Evolutionary conservation across 495 filamentous ascomycete genomes (phyloP), one percentile per base, ranked within the genome.

Genomic region (Penicillium salamii): DNA sequence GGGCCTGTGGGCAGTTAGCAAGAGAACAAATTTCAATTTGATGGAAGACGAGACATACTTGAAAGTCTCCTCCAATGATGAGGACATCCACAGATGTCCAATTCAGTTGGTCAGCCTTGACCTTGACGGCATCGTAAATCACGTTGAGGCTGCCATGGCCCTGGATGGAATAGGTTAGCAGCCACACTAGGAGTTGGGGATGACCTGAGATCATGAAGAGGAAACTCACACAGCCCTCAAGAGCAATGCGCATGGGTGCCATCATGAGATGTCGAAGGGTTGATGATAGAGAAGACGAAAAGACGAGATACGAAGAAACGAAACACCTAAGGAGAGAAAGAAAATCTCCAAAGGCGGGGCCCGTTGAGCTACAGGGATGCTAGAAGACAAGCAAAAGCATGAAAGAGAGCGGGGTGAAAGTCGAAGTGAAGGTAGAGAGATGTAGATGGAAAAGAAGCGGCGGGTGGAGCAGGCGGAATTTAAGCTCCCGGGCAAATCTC

Each of bases 21-120:
- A 20, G n/a, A n/a, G n/a, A n/a, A n/a, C n/a, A 19, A 20, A 34
- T 11, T 11, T 42, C 19, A n/a, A 14, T 6, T 24, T 33, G 21
- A n/a, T 13, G 21, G 15, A 24, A 47, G 17, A 13, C 46, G 21
- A 23, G 17, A 54, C 53, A 33, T 71, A 88, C 87, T 72, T 97
- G 86, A 46, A 96, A 96, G 60, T 96, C 91, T 13, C 91, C 91
- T 34, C 89, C 87, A 54, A 96, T 93, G 57, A 96, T 91, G 37
- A 95, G 69, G 7, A 92, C 61, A 60, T 96, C 91, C 14, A 95
- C 80, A 17, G 77, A 79, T 52, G 85, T 78, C 89, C 89, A 96
- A 7, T 78, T 75, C 46, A 86, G 84, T 37, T 78, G 63, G 36
- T 80, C 67, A 58, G 82, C 84, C 11, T 88, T 69, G 31, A 70